Evolutionary conservation across 2,329 filamentous ascomycete species (phyloP).

Genomic region (Hypoxylon sp.): DNA sequence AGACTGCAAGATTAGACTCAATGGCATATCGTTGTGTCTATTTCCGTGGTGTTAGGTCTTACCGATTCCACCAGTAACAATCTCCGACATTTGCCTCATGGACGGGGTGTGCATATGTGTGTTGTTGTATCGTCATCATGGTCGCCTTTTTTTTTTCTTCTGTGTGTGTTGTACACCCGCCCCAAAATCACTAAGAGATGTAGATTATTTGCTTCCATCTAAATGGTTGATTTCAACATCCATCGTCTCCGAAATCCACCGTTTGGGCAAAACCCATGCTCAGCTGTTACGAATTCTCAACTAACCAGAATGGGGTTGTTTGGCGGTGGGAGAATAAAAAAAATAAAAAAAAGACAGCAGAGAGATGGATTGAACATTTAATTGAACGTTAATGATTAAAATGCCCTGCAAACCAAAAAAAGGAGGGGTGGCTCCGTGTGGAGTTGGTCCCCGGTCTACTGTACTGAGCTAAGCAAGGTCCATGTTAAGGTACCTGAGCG

Average conservation of each 20-base stretch:
- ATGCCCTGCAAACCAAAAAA: slow-evolving; percentile 4
- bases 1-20: no score
- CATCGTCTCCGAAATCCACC: no score
- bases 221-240: no score
- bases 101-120: slow-evolving; percentile 25
- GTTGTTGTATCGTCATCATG: slow-evolving; percentile 33
- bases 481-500: neutral
- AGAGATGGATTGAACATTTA: no score
- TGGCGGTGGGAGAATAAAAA: slow-evolving; percentile 16
- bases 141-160: no score
- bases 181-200: no score
- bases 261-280: no score
- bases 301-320: no score
- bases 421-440: slow-evolving; percentile 14
- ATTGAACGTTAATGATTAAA: no score
- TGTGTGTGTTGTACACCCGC: slow-evolving; percentile 36
- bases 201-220: no score
- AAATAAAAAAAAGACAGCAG: neutral
- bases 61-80: slow-evolving; percentile 16
- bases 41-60: slow-evolving; percentile 19
- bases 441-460: slow-evolving; percentile 1
- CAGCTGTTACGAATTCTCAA: no score
- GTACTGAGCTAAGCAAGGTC: slow-evolving; percentile 9
- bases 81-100: slow-evolving; percentile 20
- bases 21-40: slow-evolving; percentile 6